Percentiles rank a stretch among this genome's conserved stretches.
phyloP scores from a whole-genome alignment of 2,329 filamentous ascomycete species.

The Talaromyces piceae region DNA sequence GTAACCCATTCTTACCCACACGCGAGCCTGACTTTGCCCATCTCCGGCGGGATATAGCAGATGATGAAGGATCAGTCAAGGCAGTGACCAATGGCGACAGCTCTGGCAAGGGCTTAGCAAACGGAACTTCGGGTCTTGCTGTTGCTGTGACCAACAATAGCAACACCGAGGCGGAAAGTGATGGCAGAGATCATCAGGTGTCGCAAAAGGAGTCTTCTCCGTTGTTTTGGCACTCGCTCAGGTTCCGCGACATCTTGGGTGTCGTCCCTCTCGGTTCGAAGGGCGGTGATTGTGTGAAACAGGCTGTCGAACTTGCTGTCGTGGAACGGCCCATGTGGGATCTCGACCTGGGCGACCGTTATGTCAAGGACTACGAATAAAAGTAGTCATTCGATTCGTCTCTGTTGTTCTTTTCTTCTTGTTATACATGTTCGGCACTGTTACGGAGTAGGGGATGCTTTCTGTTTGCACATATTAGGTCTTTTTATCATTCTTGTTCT shows the following conservation, averaged over 20 bases:
- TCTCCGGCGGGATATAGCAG: constrained; percentile 18
- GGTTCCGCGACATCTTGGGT: constrained; percentile 89
- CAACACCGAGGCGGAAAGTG: background rate
- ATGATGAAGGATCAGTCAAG: constrained; percentile 11
- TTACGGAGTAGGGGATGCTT: background rate
- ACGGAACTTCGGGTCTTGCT: background rate
- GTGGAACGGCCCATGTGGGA: constrained; percentile 84
- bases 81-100: background rate
- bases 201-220: background rate
- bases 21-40: constrained; percentile 27
- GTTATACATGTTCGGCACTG: background rate
- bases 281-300: constrained; percentile 24
- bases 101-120: background rate
- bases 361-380: constrained; percentile 51
- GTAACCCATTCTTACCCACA: constrained; percentile 18
- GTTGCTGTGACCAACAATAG: background rate
- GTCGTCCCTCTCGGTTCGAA: constrained; percentile 47
- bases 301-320: constrained; percentile 64
- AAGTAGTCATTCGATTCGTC: background rate
- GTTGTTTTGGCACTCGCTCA: constrained; percentile 69
- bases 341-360: constrained; percentile 66
- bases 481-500: background rate
- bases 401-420: background rate
- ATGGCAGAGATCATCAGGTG: background rate
- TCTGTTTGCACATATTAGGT: background rate